Evolutionary conservation across 768 basidiomycete genomes (phyloP).

Genomic region (Boletus tomentosulus): DNA sequence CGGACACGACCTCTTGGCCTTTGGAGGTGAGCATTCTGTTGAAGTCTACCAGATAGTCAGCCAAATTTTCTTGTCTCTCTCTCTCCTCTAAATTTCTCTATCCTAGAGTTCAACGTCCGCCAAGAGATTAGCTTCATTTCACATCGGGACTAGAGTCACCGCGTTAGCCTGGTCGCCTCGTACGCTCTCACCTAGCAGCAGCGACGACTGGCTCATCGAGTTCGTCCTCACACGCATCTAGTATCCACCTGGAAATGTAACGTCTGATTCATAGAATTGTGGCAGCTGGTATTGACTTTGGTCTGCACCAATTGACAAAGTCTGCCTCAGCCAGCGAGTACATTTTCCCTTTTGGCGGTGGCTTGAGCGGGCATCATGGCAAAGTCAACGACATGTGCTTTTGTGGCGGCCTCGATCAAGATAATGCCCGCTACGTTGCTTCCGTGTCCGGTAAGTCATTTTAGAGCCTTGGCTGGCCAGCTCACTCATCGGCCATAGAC

Average conservation of each 20-base stretch:
- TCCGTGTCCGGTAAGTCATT: slow-evolving; percentile 63
- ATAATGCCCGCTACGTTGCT: slow-evolving; percentile 69
- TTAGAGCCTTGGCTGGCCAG: background rate
- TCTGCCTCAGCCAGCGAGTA: slow-evolving; percentile 43
- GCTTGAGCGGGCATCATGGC: slow-evolving; percentile 77
- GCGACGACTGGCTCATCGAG: slow-evolving; percentile 72
- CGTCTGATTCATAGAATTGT: slow-evolving; percentile 46
- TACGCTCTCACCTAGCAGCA: slow-evolving; percentile 59
- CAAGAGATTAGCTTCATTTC: slow-evolving; percentile 62
- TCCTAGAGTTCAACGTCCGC: slow-evolving; percentile 41
- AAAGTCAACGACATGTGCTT: slow-evolving; percentile 75
- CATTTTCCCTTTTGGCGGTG: slow-evolving; percentile 72
- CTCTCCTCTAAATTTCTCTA: slow-evolving; percentile 1
- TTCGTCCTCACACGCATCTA: slow-evolving; percentile 31
- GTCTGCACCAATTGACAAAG: slow-evolving; percentile 67
- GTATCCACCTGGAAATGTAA: slow-evolving; percentile 6
- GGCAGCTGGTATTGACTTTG: slow-evolving; percentile 64
- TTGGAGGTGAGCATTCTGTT: slow-evolving; percentile 71
- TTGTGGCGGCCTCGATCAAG: slow-evolving; percentile 68
- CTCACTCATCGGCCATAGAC: slow-evolving; percentile 38
- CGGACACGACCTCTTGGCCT: slow-evolving; percentile 61
- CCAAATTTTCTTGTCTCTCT: slow-evolving; percentile 11
- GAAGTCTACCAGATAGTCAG: slow-evolving; percentile 64
- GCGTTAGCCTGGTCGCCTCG: slow-evolving; percentile 76
- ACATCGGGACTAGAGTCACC: slow-evolving; percentile 66